Evolutionary conservation across 2,329 filamentous ascomycete genomes (phyloP).

Genomic region (Colletotrichum orchidophilum): DNA sequence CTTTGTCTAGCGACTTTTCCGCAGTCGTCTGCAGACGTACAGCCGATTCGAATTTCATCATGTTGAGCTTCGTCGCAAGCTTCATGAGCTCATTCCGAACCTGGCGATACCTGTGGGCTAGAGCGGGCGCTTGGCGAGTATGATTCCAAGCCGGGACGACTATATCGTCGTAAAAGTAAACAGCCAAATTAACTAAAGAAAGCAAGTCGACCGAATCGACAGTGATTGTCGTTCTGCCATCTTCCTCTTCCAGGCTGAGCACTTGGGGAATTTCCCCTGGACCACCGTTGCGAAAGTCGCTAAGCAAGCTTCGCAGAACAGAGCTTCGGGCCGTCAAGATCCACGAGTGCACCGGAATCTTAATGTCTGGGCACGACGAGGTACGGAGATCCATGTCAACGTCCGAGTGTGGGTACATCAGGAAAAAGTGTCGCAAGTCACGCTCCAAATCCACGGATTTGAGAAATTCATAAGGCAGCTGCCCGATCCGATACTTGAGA

Average conservation of each 20-base stretch:
- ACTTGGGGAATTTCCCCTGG: conserved; percentile 68
- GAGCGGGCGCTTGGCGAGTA: conserved; percentile 69
- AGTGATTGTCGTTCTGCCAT: conserved; percentile 65
- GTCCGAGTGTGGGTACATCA: conserved; percentile 49
- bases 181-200: conserved; percentile 79
- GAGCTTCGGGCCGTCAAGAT: conserved; percentile 79
- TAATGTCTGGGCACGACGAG: conserved; percentile 72
- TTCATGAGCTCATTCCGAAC: conserved; percentile 89
- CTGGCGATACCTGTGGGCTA: conserved; percentile 80
- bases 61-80: conserved; percentile 75
- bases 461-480: conserved; percentile 62
- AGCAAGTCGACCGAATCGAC: conserved; percentile 79
- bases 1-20: conserved; percentile 69
- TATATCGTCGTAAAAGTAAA: conserved; percentile 84
- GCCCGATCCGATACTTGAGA: conserved; percentile 63
- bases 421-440: conserved; percentile 64
- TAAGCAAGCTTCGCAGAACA: conserved; percentile 70
- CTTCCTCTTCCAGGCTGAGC: conserved; percentile 62
- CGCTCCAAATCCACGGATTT: conserved; percentile 72
- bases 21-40: conserved; percentile 78
- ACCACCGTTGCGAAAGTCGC: conserved; percentile 64
- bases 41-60: conserved; percentile 78
- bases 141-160: conserved; percentile 89
- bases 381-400: conserved; percentile 58
- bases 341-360: conserved; percentile 85